Evolutionary conservation across 2,329 filamentous ascomycete species (phyloP), one percentile per base, ranked within the genome.

Genomic region (Sporothrix luriei): DNA sequence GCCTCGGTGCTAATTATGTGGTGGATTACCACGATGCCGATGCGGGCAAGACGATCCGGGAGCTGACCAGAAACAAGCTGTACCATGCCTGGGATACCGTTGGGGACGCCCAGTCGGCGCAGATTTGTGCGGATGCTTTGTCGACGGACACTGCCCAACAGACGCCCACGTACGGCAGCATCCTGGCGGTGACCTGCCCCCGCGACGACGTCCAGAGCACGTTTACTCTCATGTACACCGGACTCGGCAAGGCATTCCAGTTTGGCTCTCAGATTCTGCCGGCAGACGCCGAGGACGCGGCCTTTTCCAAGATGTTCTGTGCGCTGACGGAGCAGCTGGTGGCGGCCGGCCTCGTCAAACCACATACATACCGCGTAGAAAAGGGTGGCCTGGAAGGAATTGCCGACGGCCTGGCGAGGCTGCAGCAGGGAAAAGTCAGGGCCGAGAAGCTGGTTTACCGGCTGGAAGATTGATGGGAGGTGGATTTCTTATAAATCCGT

Each of bases 11-110:
- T 0, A 78, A 77, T 5, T 74, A 76, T 4, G 78, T 76, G 5
- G 84, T 85, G 73, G 82, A 86, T 75, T 83, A 86, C 73, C 72
- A 74, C 52, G 75, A 73, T 0, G 72, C 78, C 0, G 77, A 75
- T 1, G 80, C 77, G 71, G 79, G 74, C 5, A 70, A 71, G 0
- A 77, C 79, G 11, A 82, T 81, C 51, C 75, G 76, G 4, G 73
- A 70, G 0, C 78, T 79, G 73, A 84, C 83, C 0, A 57, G 71
- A 4, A 78, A 80, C 74, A 69, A 67, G 1, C 78, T 85, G 0
- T 71, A 61, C 0, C 79, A 78, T 66, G 81, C 78, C 1, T 72
- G 84, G 2, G 84, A 85, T 75, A 82, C 80, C 74, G 76, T 85
- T 55, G 73, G 79, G 1, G 74, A 78, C 7, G 68, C 77, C 0